Evolutionary conservation across 1,284 basidiomycete genomes (phyloP).

Genomic region (Rhodotorula sp.): DNA sequence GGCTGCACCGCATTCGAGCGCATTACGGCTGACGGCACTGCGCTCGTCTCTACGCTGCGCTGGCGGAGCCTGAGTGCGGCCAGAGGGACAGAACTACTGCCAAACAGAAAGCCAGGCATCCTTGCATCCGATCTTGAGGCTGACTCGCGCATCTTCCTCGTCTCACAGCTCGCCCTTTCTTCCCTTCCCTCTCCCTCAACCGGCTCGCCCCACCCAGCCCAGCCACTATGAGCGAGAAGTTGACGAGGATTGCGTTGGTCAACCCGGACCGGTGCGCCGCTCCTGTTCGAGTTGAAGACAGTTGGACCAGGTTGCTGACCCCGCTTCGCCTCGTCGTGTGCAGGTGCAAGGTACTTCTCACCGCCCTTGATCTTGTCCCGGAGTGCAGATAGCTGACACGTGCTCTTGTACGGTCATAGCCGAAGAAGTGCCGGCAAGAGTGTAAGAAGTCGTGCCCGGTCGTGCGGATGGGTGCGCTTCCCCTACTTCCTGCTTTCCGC

Average conservation of each 20-base stretch:
- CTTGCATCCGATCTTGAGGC: neutral
- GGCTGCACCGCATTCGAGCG: no score
- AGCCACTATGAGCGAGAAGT: conserved; percentile 33
- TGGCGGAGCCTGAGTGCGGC: no score
- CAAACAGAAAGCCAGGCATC: neutral
- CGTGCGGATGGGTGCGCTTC: conserved; percentile 84
- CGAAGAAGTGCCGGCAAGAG: conserved; percentile 71
- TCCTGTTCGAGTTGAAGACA: neutral
- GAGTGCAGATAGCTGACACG: neutral
- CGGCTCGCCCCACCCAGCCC: neutral
- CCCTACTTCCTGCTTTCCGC: neutral
- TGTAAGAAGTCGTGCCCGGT: conserved; percentile 98
- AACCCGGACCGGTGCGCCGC: conserved; percentile 43
- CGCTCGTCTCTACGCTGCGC: no score
- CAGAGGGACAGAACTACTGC: no score
- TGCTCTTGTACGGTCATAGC: conserved; percentile 49
- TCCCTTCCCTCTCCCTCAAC: neutral
- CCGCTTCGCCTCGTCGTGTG: neutral
- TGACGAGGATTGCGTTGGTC: conserved; percentile 42
- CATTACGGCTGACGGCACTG: no score
- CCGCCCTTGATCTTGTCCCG: no score
- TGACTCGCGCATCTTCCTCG: neutral
- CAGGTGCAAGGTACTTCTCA: neutral
- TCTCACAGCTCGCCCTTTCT: neutral
- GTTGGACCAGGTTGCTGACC: conserved; percentile 7